These are phyloP conservation scores for Striga asiatica DNA, from an alignment of 257 asterid species.

Conservation along the genomic window DNA sequence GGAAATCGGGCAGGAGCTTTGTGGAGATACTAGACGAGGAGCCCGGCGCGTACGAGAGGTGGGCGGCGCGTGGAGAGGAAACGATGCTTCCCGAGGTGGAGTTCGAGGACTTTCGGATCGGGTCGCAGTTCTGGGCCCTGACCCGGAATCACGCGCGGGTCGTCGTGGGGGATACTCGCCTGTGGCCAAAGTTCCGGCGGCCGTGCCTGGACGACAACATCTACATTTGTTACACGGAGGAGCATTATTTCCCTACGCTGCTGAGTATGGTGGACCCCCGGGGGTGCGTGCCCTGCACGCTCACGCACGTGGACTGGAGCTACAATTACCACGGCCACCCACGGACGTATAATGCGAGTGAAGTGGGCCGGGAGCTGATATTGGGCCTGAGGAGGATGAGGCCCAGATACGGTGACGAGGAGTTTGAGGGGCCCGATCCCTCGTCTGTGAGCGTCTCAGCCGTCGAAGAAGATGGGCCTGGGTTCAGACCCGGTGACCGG, in stretches of 20 bases:
- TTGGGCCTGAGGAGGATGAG: slow-evolving; percentile 12
- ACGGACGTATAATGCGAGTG: slow-evolving; percentile 27
- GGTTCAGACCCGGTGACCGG: too few relatives aligned
- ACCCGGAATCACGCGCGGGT: slow-evolving; percentile 50
- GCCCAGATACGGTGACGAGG: slow-evolving; percentile 53
- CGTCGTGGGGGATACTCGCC: slow-evolving; percentile 37
- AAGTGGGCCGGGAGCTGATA: slow-evolving; percentile 45
- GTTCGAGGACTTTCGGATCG: slow-evolving; percentile 53
- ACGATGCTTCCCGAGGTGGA: slow-evolving; percentile 64
- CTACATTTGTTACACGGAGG: slow-evolving; percentile 80
- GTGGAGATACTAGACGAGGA: slow-evolving; percentile 52
- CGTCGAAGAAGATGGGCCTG: too few relatives aligned
- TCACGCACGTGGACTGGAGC: slow-evolving; percentile 73
- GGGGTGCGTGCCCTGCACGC: slow-evolving; percentile 54
- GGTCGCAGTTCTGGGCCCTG: slow-evolving; percentile 72
- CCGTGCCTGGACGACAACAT: slow-evolving; percentile 37
- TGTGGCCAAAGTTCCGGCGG: slow-evolving; percentile 62
- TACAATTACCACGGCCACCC: slow-evolving; percentile 61
- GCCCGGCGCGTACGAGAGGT: slow-evolving; percentile 51
- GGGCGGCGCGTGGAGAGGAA: slow-evolving; percentile 79
- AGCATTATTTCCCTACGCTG: slow-evolving; percentile 73
- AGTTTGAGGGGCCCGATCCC: too few relatives aligned
- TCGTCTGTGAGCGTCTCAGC: too few relatives aligned
- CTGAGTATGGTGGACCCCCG: slow-evolving; percentile 58
- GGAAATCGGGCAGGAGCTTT: slow-evolving; percentile 37